phyloP scores from a whole-genome alignment of 176 grass and related monocot genomes.

The bread wheat (Triticum aestivum) region DNA sequence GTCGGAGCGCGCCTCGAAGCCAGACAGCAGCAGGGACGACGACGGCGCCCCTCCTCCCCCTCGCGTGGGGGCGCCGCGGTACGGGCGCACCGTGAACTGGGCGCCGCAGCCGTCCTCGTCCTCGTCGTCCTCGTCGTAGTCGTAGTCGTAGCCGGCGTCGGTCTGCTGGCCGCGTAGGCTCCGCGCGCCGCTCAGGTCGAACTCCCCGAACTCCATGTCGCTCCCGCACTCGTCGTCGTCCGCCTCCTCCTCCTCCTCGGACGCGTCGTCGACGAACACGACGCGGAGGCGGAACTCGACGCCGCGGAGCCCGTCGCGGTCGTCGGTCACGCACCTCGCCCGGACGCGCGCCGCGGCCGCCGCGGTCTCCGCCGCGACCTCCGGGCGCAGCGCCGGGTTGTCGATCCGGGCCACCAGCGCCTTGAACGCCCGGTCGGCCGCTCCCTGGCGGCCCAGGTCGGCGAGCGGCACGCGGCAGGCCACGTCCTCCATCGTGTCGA shows the following conservation, averaged over 20 bases:
- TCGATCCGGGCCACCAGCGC: background rate
- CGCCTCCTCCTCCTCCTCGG: background rate
- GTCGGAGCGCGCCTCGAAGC: constrained; percentile 23
- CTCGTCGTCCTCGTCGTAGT: background rate
- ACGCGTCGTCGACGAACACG: background rate
- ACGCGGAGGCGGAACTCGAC: constrained; percentile 16
- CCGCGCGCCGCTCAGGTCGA: background rate
- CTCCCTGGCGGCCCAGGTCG: background rate
- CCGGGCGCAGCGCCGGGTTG: constrained; percentile 8
- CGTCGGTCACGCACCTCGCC: background rate
- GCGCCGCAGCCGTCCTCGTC: background rate
- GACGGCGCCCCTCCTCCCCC: background rate
- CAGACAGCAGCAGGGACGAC: background rate
- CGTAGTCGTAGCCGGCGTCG: background rate
- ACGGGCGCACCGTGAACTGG: constrained; percentile 20
- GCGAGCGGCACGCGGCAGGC: background rate
- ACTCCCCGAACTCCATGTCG: constrained; percentile 30
- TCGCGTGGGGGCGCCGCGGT: background rate
- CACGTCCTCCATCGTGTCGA: constrained; percentile 7
- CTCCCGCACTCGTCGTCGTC: constrained; percentile 8
- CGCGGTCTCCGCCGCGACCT: background rate
- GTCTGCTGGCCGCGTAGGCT: background rate
- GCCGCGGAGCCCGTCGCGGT: background rate
- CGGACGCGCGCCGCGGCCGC: background rate
- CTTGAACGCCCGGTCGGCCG: constrained; percentile 1